phyloP scores from a whole-genome alignment of 768 basidiomycete genomes.

The Antrodiella citrinella region DNA sequence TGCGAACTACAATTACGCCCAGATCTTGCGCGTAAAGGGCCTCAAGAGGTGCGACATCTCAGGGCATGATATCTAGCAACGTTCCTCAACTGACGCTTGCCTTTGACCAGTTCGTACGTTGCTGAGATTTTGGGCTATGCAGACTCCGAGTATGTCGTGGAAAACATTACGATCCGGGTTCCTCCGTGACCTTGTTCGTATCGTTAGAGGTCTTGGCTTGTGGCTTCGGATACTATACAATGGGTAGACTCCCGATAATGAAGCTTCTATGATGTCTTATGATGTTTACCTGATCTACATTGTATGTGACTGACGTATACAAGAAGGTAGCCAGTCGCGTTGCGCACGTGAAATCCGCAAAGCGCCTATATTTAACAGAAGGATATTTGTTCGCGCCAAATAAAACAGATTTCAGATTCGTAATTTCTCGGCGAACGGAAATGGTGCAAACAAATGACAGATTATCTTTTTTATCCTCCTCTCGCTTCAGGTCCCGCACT shows the following conservation, averaged over 20 bases:
- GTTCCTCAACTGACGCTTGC: conserved; percentile 9
- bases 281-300: too few species aligned
- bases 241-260: too few species aligned
- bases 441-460: not conserved
- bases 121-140: conserved; percentile 81
- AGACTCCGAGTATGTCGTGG: conserved; percentile 95
- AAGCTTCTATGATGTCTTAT: too few species aligned
- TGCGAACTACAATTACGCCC: conserved; percentile 92
- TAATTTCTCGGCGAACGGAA: not conserved
- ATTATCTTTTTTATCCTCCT: not conserved
- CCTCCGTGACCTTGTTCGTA: conserved; percentile 28
- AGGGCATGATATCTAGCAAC: not conserved
- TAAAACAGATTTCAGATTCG: conserved; percentile 3
- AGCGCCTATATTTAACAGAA: too few species aligned
- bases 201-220: not conserved
- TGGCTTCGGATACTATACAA: too few species aligned
- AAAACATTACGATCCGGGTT: conserved; percentile 79
- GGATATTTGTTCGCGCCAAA: conserved; percentile 16
- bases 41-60: conserved; percentile 68
- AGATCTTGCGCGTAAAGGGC: conserved; percentile 83
- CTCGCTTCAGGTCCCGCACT: not conserved
- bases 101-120: conserved; percentile 59
- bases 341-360: not conserved
- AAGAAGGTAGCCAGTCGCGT: not conserved
- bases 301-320: too few species aligned